Conservation (phyloP, 2,329 filamentous ascomycete genomes). For the Cytospora piceae region DNA sequence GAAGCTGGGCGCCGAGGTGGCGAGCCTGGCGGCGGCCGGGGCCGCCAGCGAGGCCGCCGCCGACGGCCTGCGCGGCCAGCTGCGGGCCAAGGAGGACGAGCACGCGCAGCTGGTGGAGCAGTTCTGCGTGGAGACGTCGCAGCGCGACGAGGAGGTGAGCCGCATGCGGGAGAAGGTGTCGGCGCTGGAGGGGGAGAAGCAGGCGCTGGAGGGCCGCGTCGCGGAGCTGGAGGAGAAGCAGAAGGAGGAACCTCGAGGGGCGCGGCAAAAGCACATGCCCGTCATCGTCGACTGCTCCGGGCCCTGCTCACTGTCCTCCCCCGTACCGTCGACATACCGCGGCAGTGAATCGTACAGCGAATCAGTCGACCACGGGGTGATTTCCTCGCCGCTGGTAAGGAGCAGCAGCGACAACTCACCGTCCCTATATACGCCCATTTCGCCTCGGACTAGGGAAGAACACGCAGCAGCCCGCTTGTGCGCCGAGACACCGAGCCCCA, state of each 20-base stretch:
- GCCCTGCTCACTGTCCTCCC: background rate
- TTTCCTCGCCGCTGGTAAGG: background rate
- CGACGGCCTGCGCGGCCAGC: constrained; percentile 14
- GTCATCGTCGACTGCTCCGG: constrained; percentile 1
- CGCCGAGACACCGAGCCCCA: background rate
- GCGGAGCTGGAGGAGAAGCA: constrained; percentile 17
- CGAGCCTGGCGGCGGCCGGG: constrained; percentile 8
- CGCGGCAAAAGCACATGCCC: background rate
- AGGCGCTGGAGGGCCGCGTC: constrained; percentile 20
- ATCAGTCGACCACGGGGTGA: background rate
- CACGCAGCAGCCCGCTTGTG: background rate
- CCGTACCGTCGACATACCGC: background rate
- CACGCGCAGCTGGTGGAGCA: constrained; percentile 12
- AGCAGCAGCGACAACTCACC: background rate
- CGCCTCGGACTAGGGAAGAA: background rate
- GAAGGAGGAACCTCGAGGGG: too few species aligned
- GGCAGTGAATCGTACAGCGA: background rate
- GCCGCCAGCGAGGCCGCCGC: constrained; percentile 13
- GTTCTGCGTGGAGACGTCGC: constrained; percentile 17
- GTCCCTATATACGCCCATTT: background rate
- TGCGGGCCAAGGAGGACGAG: constrained; percentile 19
- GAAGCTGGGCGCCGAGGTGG: background rate
- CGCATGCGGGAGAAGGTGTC: background rate
- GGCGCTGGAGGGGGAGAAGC: constrained; percentile 22
- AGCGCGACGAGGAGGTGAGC: background rate